Percentiles rank a stretch among this genome's conserved stretches.
phyloP scores from a whole-genome alignment of 352 stramenopile species.

The Elongisporangium prolatum region DNA sequence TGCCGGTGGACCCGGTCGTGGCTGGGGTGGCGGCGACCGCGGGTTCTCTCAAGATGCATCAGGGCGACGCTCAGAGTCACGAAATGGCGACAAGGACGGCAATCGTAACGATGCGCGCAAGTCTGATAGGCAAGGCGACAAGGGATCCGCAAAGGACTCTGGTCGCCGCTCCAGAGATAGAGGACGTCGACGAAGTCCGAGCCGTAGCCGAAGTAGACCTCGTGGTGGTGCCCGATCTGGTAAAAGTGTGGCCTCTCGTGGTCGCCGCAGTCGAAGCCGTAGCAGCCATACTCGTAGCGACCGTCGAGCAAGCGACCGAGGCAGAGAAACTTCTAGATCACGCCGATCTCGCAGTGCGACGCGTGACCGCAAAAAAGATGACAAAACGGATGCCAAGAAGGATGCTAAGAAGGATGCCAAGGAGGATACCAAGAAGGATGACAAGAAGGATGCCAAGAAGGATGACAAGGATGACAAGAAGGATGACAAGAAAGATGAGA shows the following conservation, averaged over 20 bases:
- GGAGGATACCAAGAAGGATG: constrained; percentile 22
- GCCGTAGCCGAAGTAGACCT: constrained; percentile 36
- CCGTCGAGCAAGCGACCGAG: constrained; percentile 31
- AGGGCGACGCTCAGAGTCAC: constrained; percentile 12
- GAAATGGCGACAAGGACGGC: constrained; percentile 29
- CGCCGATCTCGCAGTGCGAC: constrained; percentile 47
- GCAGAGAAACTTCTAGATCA: constrained; percentile 19
- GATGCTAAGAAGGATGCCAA: constrained; percentile 18
- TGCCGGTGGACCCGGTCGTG: constrained; percentile 16
- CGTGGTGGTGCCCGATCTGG: constrained; percentile 14
- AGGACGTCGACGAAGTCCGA: constrained; percentile 14
- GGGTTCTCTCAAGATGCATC: constrained; percentile 16
- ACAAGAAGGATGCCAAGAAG: constrained; percentile 16
- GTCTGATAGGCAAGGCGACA: constrained; percentile 24
- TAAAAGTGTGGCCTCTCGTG: constrained; percentile 10
- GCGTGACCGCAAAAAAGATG: constrained; percentile 27
- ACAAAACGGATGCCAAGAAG: constrained; percentile 19
- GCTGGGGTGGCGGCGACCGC: constrained; percentile 34
- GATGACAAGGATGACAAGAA: no score
- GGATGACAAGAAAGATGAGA: no score
- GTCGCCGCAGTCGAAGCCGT: constrained; percentile 37
- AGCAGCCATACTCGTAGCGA: constrained; percentile 47
- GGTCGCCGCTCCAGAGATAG: constrained; percentile 1
- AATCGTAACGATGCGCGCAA: constrained; percentile 13
- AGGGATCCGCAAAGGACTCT: constrained; percentile 3